Conservation (phyloP, 805 yeast species). For the Lachancea quebecensis region DNA sequence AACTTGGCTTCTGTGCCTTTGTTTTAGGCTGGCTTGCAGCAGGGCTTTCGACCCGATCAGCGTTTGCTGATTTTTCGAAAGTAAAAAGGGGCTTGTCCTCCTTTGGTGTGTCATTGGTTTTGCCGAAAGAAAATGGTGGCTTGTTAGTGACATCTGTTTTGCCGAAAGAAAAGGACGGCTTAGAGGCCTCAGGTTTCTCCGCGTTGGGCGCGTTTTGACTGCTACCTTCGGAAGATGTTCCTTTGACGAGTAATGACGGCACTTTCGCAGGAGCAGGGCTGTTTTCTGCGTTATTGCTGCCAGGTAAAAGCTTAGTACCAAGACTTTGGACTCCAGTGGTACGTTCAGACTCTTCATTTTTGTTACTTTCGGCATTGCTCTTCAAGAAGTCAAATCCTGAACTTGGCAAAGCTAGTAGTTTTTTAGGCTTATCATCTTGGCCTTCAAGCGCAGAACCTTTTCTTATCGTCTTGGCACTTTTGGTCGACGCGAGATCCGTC, state of each 20-base stretch:
- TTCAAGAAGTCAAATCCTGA: slow-evolving; percentile 29
- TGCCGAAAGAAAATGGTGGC: background rate
- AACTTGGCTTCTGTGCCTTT: background rate
- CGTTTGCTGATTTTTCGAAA: background rate
- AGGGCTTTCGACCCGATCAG: background rate
- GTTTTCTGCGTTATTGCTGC: too few relatives aligned
- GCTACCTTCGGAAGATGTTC: too few relatives aligned
- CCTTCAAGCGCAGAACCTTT: background rate
- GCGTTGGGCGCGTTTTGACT: background rate
- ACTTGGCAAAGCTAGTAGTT: slow-evolving; percentile 21
- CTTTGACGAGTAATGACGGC: too few relatives aligned
- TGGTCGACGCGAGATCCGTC: background rate
- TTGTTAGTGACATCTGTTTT: background rate
- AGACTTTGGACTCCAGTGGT: too few relatives aligned
- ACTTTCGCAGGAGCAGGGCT: too few relatives aligned
- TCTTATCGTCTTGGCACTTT: background rate
- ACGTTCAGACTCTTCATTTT: too few relatives aligned
- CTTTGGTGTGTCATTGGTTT: background rate
- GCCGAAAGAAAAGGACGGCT: background rate
- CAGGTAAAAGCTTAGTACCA: too few relatives aligned
- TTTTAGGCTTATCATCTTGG: background rate
- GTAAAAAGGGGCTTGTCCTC: background rate
- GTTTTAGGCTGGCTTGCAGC: background rate
- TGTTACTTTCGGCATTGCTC: slow-evolving; percentile 10
- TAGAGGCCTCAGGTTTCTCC: background rate